Base-by-base conservation (phyloP, 176 grass and related monocot genomes). In the maize (Zea mays) region DNA sequence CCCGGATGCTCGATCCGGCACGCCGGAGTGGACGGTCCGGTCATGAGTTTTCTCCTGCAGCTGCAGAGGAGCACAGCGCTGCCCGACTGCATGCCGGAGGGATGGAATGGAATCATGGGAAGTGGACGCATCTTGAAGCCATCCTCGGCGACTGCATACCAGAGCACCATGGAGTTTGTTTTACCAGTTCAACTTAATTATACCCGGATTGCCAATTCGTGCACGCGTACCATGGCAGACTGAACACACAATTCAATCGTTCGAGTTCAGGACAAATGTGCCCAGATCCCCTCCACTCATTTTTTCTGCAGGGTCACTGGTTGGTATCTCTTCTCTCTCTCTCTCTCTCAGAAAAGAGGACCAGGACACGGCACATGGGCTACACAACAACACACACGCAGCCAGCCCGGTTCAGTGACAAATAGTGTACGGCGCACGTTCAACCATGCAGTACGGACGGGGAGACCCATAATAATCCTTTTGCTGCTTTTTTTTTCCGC, bases 311-410 rank as follows among this genome's bases (percentile, higher is more conserved):
- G 27, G 27, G 27, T 0, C 27, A 27, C 1, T 27, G 27, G 27
- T 27, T 27, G 27, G 27, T 27, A 1, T 27, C 27, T 27, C 27
- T 27, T 27, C 27, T 27, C 27, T 27, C 27, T 27, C 27, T 27
- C 27, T 27, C 27, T 27, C 27, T 27, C 27, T 27, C 27, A 11
- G 65, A 67, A 20, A 45, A 12, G 49, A 47, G 59, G 60, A 51
- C 1, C 15, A 71, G 54, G 33, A 7, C 62, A 74, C 34, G 34
- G 62, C 76, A 85, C 76, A 80, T 80, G 83, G 69, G 60, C 76
- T 73, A 54, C 59, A 38, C 47, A 62, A 21, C 38, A 47, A 35
- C 14, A 37, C 1, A 62, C 42, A 33, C 10, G 66, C 38, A 67
- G 41, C 2, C 9, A 45, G 16, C 0, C 47, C n/a, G 10, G 39